phyloP scores from a whole-genome alignment of 2,329 filamentous ascomycete genomes.

The Epicoccum sorghinum region DNA sequence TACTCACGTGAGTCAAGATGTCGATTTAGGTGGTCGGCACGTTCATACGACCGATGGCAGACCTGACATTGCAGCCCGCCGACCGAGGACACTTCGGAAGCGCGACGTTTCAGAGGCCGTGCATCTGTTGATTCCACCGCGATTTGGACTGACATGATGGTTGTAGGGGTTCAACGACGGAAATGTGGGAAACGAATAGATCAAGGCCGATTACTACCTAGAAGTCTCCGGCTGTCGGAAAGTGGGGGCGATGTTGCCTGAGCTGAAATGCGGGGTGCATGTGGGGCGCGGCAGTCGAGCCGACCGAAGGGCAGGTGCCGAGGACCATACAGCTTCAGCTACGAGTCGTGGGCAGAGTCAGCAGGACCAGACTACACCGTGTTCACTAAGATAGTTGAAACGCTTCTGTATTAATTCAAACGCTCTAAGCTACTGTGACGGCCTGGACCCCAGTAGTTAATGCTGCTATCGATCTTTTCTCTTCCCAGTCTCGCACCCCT shows the following conservation, averaged over 20 bases:
- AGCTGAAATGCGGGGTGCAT: neutral
- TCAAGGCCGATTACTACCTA: neutral
- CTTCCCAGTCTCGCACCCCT: conserved; percentile 45
- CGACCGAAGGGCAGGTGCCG: neutral
- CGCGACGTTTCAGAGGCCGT: conserved; percentile 9
- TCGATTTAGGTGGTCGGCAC: conserved; percentile 38
- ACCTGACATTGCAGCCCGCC: conserved; percentile 31
- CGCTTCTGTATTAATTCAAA: too few relatives aligned
- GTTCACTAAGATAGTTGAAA: too few relatives aligned
- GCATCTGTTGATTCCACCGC: conserved; percentile 1
- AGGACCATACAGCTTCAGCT: too few relatives aligned
- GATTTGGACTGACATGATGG: conserved; percentile 1
- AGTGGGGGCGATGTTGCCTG: neutral
- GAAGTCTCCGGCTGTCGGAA: conserved; percentile 1
- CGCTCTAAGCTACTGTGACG: neutral
- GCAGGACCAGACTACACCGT: too few relatives aligned
- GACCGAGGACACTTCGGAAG: conserved; percentile 2
- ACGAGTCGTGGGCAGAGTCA: too few relatives aligned
- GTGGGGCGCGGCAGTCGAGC: neutral
- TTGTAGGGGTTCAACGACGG: neutral
- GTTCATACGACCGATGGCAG: conserved; percentile 36
- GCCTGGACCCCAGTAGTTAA: neutral
- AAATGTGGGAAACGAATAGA: conserved; percentile 6
- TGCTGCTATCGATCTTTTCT: conserved; percentile 7
- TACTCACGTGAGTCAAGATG: conserved; percentile 37